These are phyloP conservation scores for Pachyrhizus erosus DNA, from an alignment of 306 rosid species.

Conservation along the genomic window DNA sequence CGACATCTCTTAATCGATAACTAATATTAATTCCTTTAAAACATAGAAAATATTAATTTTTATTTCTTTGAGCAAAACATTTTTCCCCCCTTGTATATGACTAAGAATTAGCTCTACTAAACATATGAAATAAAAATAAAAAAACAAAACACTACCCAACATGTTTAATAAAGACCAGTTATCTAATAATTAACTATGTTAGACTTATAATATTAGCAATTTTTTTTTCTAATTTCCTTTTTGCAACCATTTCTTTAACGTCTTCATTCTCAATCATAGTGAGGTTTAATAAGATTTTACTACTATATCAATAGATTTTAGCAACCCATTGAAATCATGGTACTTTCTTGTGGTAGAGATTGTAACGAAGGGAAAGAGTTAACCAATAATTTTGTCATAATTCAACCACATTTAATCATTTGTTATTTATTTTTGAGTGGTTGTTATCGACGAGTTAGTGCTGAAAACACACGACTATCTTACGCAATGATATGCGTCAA, in stretches of 20 bases:
- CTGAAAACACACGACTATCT: background rate
- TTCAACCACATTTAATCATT: background rate
- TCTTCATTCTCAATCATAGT: background rate
- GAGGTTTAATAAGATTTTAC: background rate
- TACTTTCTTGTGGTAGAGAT: background rate
- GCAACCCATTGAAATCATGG: background rate
- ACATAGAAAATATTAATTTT: too few species aligned
- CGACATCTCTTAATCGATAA: background rate
- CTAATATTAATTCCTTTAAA: too few species aligned
- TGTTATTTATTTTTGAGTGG: background rate
- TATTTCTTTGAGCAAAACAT: background rate
- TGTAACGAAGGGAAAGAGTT: background rate
- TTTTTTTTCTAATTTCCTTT: background rate
- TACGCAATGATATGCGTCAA: slow-evolving; percentile 29
- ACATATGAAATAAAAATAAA: too few species aligned
- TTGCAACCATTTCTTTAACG: background rate
- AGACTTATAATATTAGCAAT: too few species aligned
- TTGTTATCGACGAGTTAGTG: background rate
- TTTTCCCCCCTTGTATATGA: too few species aligned
- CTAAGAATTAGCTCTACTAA: too few species aligned
- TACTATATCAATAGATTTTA: background rate
- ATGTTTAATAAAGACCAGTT: background rate
- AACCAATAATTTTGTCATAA: background rate
- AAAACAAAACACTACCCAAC: too few species aligned
- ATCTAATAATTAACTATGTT: too few species aligned